A percentile compares a stretch with the other conserved stretches of the same genome.
phyloP scores from a whole-genome alignment of 495 filamentous ascomycete genomes.

The Penicillium odoratum region DNA sequence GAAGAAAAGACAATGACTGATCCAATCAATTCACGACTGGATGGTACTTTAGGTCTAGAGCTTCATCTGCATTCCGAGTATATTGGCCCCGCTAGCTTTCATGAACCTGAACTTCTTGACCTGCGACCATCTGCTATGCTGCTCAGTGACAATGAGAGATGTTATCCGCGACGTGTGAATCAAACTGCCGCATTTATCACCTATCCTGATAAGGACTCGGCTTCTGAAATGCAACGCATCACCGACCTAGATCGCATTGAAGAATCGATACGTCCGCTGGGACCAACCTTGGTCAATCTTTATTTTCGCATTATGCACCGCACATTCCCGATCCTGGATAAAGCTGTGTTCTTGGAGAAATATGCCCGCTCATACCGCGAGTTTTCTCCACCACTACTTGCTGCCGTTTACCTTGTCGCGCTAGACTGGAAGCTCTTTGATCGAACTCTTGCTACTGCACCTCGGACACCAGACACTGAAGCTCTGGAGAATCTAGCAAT shows the following conservation, averaged over 20 bases:
- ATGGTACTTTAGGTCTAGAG: conserved; percentile 24
- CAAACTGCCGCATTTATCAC: conserved; percentile 20
- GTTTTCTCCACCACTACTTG: conserved; percentile 74
- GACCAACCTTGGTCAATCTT: conserved; percentile 61
- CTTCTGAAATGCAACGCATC: conserved; percentile 20
- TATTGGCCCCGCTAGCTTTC: conserved; percentile 24
- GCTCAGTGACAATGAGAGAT: conserved; percentile 11
- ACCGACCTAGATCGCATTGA: conserved; percentile 28
- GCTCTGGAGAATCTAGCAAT: conserved; percentile 67
- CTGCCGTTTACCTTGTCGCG: conserved; percentile 80
- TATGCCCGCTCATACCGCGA: conserved; percentile 69
- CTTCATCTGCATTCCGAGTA: conserved; percentile 25
- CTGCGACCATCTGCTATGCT: conserved; percentile 6
- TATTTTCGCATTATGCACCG: conserved; percentile 82
- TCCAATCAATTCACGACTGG: conserved; percentile 11
- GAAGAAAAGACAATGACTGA: conserved; percentile 3
- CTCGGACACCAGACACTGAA: conserved; percentile 54
- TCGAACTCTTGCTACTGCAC: conserved; percentile 53
- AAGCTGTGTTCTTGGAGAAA: conserved; percentile 70
- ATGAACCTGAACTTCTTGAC: conserved; percentile 24
- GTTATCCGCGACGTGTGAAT: conserved; percentile 19
- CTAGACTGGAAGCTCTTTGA: conserved; percentile 83
- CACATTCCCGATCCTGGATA: conserved; percentile 76
- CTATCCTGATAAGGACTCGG: conserved; percentile 15
- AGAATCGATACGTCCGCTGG: conserved; percentile 8